These are phyloP conservation scores for Iberis pinnata DNA, from an alignment of 345 rosid genomes.

Conservation along the genomic window DNA sequence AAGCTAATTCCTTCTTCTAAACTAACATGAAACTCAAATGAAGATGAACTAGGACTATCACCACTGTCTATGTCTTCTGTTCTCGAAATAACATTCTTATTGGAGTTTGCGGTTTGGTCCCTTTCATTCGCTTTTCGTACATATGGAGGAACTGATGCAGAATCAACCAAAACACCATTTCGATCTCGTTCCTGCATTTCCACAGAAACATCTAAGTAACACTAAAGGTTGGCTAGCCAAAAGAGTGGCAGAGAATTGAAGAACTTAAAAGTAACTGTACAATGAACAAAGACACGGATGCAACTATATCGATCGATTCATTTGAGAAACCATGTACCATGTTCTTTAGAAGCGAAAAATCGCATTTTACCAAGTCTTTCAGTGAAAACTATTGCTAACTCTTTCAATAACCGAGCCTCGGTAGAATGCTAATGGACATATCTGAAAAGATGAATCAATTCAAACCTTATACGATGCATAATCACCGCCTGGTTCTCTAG, in stretches of 20 bases:
- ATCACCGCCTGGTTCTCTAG: conserved; percentile 19
- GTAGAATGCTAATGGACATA: background rate
- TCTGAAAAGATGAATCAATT: background rate
- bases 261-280: background rate
- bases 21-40: conserved; percentile 64
- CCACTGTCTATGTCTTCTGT: conserved; percentile 25
- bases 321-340: no score
- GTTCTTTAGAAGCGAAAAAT: no score
- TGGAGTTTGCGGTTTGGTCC: background rate
- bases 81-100: background rate
- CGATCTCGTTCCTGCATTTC: conserved; percentile 36
- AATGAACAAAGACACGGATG: no score
- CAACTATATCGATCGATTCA: no score
- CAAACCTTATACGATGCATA: conserved; percentile 40
- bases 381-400: no score
- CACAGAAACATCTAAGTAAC: conserved; percentile 10
- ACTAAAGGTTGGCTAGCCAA: background rate
- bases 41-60: conserved; percentile 40
- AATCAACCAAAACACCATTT: conserved; percentile 29
- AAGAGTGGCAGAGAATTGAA: conserved; percentile 7
- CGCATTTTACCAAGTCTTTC: no score
- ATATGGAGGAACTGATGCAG: conserved; percentile 27
- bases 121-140: conserved; percentile 29
- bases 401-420: conserved; percentile 4
- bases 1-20: conserved; percentile 73